Evolutionary conservation across 2,329 filamentous ascomycete species (phyloP).

Genomic region (Epichloe brachyelytri): DNA sequence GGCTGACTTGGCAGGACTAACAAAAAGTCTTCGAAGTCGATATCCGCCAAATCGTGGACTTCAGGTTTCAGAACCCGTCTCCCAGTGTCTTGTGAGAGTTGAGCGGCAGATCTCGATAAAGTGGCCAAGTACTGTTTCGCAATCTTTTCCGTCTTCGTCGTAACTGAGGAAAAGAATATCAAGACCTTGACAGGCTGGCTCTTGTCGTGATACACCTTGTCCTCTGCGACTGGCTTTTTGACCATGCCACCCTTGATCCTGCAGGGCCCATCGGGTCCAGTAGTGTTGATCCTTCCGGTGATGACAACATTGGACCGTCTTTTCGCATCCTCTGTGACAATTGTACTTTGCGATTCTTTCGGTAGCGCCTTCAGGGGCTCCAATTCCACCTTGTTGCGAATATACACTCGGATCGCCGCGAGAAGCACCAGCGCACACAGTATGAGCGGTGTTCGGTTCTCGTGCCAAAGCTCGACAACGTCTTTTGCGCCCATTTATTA

Average conservation of each 20-base stretch:
- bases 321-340: neutral
- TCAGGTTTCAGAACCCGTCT: constrained; percentile 42
- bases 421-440: constrained; percentile 25
- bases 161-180: constrained; percentile 83
- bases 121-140: constrained; percentile 49
- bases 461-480: constrained; percentile 32
- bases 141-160: constrained; percentile 66
- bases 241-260: constrained; percentile 33
- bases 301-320: neutral
- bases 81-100: constrained; percentile 26
- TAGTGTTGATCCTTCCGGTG: constrained; percentile 14
- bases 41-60: constrained; percentile 65
- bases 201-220: constrained; percentile 17
- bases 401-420: constrained; percentile 27
- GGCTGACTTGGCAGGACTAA: constrained; percentile 53
- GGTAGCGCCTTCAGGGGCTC: constrained; percentile 25
- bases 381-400: constrained; percentile 24
- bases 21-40: constrained; percentile 93
- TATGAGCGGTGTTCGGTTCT: constrained; percentile 31
- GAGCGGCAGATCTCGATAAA: constrained; percentile 38
- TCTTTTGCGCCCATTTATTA: constrained; percentile 14
- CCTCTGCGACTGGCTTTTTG: constrained; percentile 17
- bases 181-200: constrained; percentile 51
- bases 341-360: constrained; percentile 19
- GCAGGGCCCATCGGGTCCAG: constrained; percentile 29